Conservation (phyloP, 495 filamentous ascomycete species). For the Emericellopsis terricola region DNA sequence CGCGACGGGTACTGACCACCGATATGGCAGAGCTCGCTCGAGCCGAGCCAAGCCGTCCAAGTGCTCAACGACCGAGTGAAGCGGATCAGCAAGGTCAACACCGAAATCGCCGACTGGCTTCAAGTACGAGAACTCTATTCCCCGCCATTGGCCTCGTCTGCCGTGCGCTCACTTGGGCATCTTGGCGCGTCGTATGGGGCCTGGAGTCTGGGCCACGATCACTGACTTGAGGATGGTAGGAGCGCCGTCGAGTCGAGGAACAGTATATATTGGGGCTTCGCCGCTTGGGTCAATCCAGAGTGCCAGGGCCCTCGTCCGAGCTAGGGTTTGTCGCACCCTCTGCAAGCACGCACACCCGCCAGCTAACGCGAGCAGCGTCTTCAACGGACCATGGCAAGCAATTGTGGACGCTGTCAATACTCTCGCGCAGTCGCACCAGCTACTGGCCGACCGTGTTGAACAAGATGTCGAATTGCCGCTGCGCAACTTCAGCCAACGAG, state of each 20-base stretch:
- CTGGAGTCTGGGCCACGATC: no score
- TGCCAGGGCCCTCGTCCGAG: conserved; percentile 51
- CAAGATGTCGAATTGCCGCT: conserved; percentile 79
- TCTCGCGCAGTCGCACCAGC: conserved; percentile 69
- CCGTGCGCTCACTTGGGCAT: no score
- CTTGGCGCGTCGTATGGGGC: no score
- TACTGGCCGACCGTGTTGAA: conserved; percentile 71
- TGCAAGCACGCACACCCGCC: not conserved
- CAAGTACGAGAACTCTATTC: conserved; percentile 68
- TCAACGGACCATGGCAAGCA: conserved; percentile 81
- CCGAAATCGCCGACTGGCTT: conserved; percentile 90
- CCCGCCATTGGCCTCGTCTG: no score
- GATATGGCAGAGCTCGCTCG: conserved; percentile 70
- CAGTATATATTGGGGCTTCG: conserved; percentile 68
- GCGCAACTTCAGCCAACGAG: conserved; percentile 48
- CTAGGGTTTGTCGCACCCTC: conserved; percentile 49
- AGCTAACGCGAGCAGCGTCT: conserved; percentile 42
- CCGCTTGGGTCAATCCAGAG: conserved; percentile 60
- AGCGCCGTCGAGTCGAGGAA: conserved; percentile 86
- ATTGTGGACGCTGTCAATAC: conserved; percentile 66
- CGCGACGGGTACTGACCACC: no score
- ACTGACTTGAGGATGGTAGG: conserved; percentile 32
- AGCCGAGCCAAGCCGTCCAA: conserved; percentile 69
- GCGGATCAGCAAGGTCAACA: conserved; percentile 70
- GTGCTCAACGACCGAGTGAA: conserved; percentile 78